Base-by-base conservation (phyloP, 345 rosid species). In the Psidium friedrichsthalianum region DNA sequence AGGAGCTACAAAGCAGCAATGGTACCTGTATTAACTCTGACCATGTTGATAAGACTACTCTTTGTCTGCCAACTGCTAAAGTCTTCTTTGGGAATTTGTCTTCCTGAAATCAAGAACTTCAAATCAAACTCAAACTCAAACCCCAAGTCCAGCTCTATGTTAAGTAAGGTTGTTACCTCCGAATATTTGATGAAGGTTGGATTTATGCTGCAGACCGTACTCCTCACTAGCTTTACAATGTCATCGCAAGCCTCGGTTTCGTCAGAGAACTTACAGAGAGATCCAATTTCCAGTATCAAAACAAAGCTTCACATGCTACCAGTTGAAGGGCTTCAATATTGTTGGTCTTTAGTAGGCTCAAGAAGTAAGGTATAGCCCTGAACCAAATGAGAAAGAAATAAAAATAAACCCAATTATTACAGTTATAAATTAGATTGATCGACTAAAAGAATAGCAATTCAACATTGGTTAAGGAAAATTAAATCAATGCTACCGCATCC, bases 341-440 rank as follows among this genome's bases (percentile, higher is more conserved):
- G 52, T 82, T 84, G 83, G 53, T 84, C 82, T 82, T 76, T 5
- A 86, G 52, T 61, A 85, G 56, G 59, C 69, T 82, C 40, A 78
- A 86, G 81, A 86, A 82, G 84, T 82, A 82, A 51, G 84, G 56
- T 32, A 86, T 12, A 20, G 87, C 87, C 52, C 87, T 86, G 87
- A 32, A 82, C 11, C 83, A 25, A 61, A 29, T 2, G 6, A 69
- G 15, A 51, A 36, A 16, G 6, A 40, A 42, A 32, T 24, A 36
- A 18, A 36, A 24, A 5, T 12, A n/a, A 57, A 40, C 5, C 6
- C 32, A 36, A 16, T 27, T 15, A 44, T 11, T 81, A 59, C 22
- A 29, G 24, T 27, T 20, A n/a, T 12, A 54, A 40, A 56, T 44
- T 7, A 18, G 83, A 82, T 82, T 8, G n/a, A 18, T 51, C 42